A percentile compares a stretch with the other conserved stretches of the same genome.
Conservation (phyloP, 23 red algal genomes). For the Gracilaria gracilis region DNA sequence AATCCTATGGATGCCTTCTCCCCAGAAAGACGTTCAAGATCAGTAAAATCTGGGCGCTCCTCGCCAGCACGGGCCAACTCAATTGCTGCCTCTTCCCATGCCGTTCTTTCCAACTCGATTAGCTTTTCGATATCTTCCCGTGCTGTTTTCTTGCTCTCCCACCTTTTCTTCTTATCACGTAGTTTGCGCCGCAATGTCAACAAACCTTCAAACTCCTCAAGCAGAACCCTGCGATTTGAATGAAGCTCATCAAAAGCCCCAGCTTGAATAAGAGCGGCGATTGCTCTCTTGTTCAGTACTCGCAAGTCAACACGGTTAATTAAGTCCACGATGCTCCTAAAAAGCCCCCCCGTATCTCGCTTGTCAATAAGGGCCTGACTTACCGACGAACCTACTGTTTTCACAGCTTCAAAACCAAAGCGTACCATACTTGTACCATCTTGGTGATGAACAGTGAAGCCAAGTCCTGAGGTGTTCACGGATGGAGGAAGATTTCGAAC, state of each 20-base stretch:
- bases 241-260: conserved; percentile 92
- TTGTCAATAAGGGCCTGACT: conserved; percentile 74
- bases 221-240: conserved; percentile 81
- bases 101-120: conserved; percentile 22
- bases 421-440: conserved; percentile 32
- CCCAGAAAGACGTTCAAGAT: conserved; percentile 43
- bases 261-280: conserved; percentile 73
- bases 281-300: conserved; percentile 84
- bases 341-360: conserved; percentile 65
- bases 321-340: conserved; percentile 74
- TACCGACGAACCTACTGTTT: conserved; percentile 82
- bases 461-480: conserved; percentile 74
- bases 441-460: conserved; percentile 66
- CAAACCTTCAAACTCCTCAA: conserved; percentile 59
- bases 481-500: conserved; percentile 70
- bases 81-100: conserved; percentile 69
- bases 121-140: conserved; percentile 38
- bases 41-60: conserved; percentile 52
- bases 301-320: conserved; percentile 71
- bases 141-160: conserved; percentile 35
- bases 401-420: conserved; percentile 91
- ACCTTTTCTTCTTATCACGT: conserved; percentile 51
- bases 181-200: conserved; percentile 62
- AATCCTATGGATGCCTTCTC: conserved; percentile 79
- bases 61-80: conserved; percentile 13